Percentiles rank a stretch among this genome's conserved stretches.
These are phyloP conservation scores for Lepidium campestre DNA, from an alignment of 441 rosid genomes.

Conservation along the genomic window DNA sequence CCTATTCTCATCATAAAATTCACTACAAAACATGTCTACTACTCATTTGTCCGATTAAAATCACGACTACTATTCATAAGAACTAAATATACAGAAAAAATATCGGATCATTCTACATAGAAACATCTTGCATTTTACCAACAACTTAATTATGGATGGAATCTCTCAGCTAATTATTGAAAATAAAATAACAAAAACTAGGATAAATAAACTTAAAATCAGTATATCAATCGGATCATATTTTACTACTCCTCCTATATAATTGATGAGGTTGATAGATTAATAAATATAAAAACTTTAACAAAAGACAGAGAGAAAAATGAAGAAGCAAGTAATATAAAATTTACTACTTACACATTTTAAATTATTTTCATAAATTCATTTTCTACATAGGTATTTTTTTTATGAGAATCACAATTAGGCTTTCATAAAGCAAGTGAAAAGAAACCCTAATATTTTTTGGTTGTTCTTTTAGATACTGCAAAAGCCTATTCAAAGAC, in stretches of 20 bases:
- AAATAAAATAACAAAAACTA: not conserved
- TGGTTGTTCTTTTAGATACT: not conserved
- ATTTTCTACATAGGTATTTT: slow-evolving; percentile 20
- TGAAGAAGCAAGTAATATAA: slow-evolving; percentile 14
- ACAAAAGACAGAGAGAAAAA: not conserved
- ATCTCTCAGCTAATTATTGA: not conserved
- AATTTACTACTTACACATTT: slow-evolving; percentile 20
- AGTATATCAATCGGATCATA: slow-evolving; percentile 6
- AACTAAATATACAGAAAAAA: not conserved
- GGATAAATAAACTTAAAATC: not conserved
- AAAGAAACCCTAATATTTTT: slow-evolving; percentile 15
- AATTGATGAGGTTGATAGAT: slow-evolving; percentile 2
- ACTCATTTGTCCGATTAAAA: not conserved
- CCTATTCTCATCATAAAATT: not conserved
- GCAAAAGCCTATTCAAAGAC: slow-evolving; percentile 7
- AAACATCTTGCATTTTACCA: slow-evolving; percentile 7
- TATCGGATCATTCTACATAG: not conserved
- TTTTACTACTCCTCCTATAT: slow-evolving; percentile 10
- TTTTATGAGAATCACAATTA: slow-evolving; percentile 11
- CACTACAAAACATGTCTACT: not conserved
- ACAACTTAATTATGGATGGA: not conserved
- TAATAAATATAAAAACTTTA: not conserved
- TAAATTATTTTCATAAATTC: slow-evolving; percentile 17
- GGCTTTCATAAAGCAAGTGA: not conserved
- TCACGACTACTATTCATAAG: not conserved